phyloP scores from a whole-genome alignment of 352 stramenopile genomes.

The Phytophthora sp. region DNA sequence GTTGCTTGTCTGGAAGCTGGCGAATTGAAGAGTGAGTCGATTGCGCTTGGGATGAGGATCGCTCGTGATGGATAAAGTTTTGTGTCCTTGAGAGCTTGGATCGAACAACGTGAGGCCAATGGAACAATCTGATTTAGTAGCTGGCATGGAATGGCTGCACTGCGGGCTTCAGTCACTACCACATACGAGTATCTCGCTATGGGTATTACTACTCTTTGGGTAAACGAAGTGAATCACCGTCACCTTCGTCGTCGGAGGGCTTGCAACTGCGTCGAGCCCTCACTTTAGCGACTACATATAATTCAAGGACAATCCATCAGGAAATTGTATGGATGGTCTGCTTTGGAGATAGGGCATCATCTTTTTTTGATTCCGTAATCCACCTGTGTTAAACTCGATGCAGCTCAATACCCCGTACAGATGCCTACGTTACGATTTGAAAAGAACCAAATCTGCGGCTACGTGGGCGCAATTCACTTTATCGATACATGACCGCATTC shows the following conservation, averaged over 20 bases:
- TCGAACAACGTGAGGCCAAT: constrained; percentile 14
- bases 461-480: too few species aligned
- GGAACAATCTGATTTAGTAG: constrained; percentile 11
- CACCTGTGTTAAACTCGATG: too few species aligned
- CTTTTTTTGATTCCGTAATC: too few species aligned
- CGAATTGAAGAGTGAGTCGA: constrained; percentile 24
- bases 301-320: neutral
- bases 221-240: constrained; percentile 24
- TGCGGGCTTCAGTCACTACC: constrained; percentile 6
- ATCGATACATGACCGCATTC: too few species aligned
- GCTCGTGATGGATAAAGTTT: neutral
- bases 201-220: too few species aligned
- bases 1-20: constrained; percentile 4
- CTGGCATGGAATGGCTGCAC: neutral
- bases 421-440: too few species aligned
- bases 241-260: neutral
- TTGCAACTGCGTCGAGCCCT: constrained; percentile 11
- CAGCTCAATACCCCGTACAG: too few species aligned
- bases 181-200: neutral
- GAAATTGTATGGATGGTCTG: neutral
- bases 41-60: neutral
- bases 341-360: neutral
- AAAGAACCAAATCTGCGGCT: too few species aligned
- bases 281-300: neutral
- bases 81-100: neutral